A percentile compares a stretch with the other conserved stretches of the same genome.
These are phyloP conservation scores for Nissolia schottii DNA, from an alignment of 306 rosid genomes.

Conservation along the genomic window DNA sequence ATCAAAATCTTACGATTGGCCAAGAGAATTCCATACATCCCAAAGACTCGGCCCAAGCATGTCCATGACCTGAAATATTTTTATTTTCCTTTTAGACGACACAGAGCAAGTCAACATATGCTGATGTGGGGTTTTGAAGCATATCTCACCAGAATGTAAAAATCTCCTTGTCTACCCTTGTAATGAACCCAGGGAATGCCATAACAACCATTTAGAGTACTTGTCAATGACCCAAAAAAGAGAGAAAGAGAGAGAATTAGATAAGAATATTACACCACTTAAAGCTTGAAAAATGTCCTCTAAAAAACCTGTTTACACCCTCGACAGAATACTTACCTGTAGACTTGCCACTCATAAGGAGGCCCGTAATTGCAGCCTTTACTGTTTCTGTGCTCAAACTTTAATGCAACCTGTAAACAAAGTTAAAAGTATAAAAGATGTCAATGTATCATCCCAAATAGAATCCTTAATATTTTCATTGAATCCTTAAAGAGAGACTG, in stretches of 20 bases:
- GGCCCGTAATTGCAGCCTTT: conserved; percentile 96
- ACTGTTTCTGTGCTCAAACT: conserved; percentile 91
- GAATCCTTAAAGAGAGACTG: conserved; percentile 23
- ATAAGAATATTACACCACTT: neutral
- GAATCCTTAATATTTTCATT: neutral
- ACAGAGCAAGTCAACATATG: conserved; percentile 5
- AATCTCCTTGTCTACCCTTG: conserved; percentile 96
- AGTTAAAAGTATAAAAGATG: conserved; percentile 9
- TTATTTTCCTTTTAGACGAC: conserved; percentile 29
- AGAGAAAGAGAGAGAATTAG: conserved; percentile 25
- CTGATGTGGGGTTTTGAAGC: conserved; percentile 13
- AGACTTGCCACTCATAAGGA: conserved; percentile 96
- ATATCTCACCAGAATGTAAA: conserved; percentile 84
- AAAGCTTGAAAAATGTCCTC: neutral
- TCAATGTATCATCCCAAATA: conserved; percentile 12
- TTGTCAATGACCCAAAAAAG: conserved; percentile 24
- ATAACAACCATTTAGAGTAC: conserved; percentile 83
- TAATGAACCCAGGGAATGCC: conserved; percentile 91
- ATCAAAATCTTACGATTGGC: conserved; percentile 66
- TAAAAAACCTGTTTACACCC: neutral
- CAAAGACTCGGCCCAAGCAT: conserved; percentile 96
- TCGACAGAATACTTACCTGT: conserved; percentile 48
- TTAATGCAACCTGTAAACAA: conserved; percentile 71
- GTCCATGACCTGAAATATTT: conserved; percentile 85
- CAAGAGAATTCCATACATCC: conserved; percentile 87